Conservation (phyloP, 1,284 basidiomycete species). For the Ustilago nuda region DNA sequence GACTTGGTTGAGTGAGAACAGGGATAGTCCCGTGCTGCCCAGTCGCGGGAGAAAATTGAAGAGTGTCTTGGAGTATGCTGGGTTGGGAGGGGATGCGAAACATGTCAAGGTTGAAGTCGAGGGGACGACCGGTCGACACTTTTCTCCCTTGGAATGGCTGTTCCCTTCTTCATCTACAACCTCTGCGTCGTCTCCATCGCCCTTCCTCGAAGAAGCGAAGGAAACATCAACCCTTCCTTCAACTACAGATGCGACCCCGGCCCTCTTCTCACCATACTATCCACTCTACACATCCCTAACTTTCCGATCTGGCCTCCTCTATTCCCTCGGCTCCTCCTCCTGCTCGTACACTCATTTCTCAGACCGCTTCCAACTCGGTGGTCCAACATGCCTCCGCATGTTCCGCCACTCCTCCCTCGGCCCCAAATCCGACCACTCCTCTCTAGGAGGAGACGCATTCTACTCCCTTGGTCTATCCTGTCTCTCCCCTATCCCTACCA, state of each 20-base stretch:
- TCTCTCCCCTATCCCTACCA: slow-evolving; percentile 81
- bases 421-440: slow-evolving; percentile 80
- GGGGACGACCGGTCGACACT: slow-evolving; percentile 22
- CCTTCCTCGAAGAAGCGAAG: slow-evolving; percentile 12
- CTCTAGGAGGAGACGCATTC: slow-evolving; percentile 87
- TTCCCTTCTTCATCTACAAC: background rate
- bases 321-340: slow-evolving; percentile 48
- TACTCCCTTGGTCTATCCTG: slow-evolving; percentile 86
- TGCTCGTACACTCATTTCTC: slow-evolving; percentile 73
- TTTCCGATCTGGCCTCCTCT: slow-evolving; percentile 49
- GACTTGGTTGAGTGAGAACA: slow-evolving; percentile 80
- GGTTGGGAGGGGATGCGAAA: slow-evolving; percentile 61
- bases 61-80: slow-evolving; percentile 53
- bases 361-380: slow-evolving; percentile 93
- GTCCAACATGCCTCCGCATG: slow-evolving; percentile 87
- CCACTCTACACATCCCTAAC: slow-evolving; percentile 34
- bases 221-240: background rate
- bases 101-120: slow-evolving; percentile 61
- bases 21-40: slow-evolving; percentile 79
- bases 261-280: background rate
- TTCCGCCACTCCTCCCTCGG: slow-evolving; percentile 89
- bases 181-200: slow-evolving; percentile 5
- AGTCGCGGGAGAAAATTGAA: slow-evolving; percentile 46
- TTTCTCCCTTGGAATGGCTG: slow-evolving; percentile 24
- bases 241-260: background rate